Evolutionary conservation across 208 protist species (phyloP).

Genomic region (Naegleria lovaniensis): DNA sequence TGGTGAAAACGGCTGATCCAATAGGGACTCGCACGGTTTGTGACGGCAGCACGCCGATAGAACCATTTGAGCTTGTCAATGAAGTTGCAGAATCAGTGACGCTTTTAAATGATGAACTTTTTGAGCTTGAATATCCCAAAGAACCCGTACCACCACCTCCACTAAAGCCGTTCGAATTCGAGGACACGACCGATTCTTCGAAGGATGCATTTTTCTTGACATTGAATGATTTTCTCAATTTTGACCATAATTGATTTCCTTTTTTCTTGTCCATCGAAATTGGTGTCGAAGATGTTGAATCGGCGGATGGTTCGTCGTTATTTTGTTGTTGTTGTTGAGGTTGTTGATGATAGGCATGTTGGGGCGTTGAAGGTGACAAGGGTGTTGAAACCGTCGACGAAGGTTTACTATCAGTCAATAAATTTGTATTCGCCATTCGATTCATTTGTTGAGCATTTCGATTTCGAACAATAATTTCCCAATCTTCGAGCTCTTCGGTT

Average conservation of each 20-base stretch:
- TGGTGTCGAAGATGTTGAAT: neutral
- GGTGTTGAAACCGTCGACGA: neutral
- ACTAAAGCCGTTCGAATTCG: neutral
- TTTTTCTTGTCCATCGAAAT: no score
- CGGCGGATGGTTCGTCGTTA: neutral
- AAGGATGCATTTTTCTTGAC: neutral
- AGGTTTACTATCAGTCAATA: neutral
- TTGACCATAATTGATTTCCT: no score
- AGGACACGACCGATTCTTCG: neutral
- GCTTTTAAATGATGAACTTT: neutral
- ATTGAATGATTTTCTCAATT: neutral
- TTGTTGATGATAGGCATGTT: neutral
- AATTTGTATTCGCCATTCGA: neutral
- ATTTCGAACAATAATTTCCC: neutral
- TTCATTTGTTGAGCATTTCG: neutral
- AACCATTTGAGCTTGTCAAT: neutral
- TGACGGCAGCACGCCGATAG: no score
- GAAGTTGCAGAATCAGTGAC: neutral
- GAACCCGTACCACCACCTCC: neutral
- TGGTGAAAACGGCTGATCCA: no score
- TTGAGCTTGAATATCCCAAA: neutral
- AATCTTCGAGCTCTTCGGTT: neutral
- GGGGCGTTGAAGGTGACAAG: neutral
- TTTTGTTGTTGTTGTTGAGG: neutral
- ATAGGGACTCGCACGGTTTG: no score